A percentile compares a stretch with the other conserved stretches of the same genome.
Conservation (phyloP, 177 flowering plant species). For the Vitis hybrid region DNA sequence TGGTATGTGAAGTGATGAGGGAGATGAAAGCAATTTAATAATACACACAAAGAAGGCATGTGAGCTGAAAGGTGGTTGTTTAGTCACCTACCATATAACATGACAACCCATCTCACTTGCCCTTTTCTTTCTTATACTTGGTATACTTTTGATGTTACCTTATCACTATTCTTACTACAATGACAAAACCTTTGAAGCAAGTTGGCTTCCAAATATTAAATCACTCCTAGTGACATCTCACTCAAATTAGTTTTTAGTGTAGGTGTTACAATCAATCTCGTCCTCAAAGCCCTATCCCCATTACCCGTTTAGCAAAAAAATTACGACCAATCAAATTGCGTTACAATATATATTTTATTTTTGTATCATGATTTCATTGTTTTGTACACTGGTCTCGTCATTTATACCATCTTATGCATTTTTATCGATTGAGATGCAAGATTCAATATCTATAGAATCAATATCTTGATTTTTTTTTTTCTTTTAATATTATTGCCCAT, state of each 20-base stretch:
- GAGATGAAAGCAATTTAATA: slow-evolving; percentile 8
- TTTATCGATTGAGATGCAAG: too few species aligned
- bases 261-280: too few species aligned
- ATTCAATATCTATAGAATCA: too few species aligned
- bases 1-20: slow-evolving; percentile 19
- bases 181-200: background rate
- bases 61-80: slow-evolving; percentile 59
- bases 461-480: too few species aligned
- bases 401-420: too few species aligned
- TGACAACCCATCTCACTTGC: slow-evolving; percentile 43
- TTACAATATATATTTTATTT: too few species aligned
- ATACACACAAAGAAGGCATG: slow-evolving; percentile 33
- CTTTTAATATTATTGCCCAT: too few species aligned
- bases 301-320: too few species aligned
- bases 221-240: background rate
- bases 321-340: rapidly evolving
- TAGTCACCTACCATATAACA: slow-evolving; percentile 61
- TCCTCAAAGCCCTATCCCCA: too few species aligned
- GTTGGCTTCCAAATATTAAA: background rate
- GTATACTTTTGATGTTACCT: background rate
- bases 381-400: too few species aligned
- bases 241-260: background rate
- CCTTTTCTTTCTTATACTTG: slow-evolving; percentile 9
- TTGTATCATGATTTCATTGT: too few species aligned
- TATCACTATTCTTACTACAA: background rate